Evolutionary conservation across 768 basidiomycete genomes (phyloP).

Genomic region (Tulasnella sp.): DNA sequence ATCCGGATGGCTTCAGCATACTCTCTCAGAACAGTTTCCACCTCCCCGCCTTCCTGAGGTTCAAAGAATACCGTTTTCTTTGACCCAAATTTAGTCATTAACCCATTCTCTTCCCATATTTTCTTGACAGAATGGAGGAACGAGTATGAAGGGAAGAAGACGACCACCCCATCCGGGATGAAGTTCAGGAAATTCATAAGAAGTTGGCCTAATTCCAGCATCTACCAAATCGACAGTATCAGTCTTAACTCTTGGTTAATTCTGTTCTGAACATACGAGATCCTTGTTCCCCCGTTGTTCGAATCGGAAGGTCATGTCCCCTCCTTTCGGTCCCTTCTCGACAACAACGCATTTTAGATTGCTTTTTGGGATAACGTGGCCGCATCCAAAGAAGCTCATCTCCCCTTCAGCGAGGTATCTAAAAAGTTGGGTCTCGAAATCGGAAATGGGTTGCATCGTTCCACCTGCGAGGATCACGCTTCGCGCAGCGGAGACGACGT

Average conservation of each 20-base stretch:
- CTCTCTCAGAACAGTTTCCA: constrained; percentile 73
- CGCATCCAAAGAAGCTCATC: constrained; percentile 84
- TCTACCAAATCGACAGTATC: constrained; percentile 48
- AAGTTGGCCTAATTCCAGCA: constrained; percentile 80
- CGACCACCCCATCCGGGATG: constrained; percentile 85
- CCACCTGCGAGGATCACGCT: constrained; percentile 93
- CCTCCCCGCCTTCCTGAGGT: constrained; percentile 24
- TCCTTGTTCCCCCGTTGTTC: constrained; percentile 66
- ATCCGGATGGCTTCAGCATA: constrained; percentile 59
- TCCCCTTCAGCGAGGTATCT: constrained; percentile 57
- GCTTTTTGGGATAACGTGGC: constrained; percentile 82
- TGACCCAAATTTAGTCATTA: constrained; percentile 60
- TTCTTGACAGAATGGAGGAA: constrained; percentile 71
- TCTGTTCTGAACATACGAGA: constrained; percentile 53
- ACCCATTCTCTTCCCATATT: constrained; percentile 65
- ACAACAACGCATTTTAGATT: constrained; percentile 79
- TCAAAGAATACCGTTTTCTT: constrained; percentile 70
- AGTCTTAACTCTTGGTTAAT: not conserved
- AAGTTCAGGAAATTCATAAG: constrained; percentile 77
- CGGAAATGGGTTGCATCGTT: constrained; percentile 98
- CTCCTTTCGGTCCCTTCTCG: constrained; percentile 72
- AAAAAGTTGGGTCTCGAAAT: constrained; percentile 82
- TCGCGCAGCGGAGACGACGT: constrained; percentile 79
- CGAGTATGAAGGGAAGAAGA: constrained; percentile 92
- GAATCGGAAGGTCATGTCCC: constrained; percentile 79